Percentiles rank a stretch among this genome's conserved stretches.
Conservation (phyloP, 2,329 filamentous ascomycete species). For the Gnomoniopsis sp. region DNA sequence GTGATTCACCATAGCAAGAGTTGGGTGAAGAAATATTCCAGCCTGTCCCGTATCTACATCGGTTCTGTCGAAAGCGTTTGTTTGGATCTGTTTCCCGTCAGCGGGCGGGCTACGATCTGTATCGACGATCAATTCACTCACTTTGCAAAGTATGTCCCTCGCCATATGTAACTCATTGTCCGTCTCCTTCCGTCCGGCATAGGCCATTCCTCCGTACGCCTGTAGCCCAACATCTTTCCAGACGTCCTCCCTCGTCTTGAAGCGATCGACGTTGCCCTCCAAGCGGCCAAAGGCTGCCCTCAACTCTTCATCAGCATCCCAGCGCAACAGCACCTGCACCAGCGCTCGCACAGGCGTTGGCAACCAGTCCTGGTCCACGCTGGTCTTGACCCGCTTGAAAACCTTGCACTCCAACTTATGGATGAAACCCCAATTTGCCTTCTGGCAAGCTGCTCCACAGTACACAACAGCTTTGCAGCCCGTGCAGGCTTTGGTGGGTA, state of each 20-base stretch:
- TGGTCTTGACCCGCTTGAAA: slow-evolving; percentile 34
- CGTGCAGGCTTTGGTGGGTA: slow-evolving; percentile 40
- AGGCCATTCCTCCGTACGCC: slow-evolving; percentile 47
- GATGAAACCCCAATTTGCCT: slow-evolving; percentile 46
- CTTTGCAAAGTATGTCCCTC: slow-evolving; percentile 51
- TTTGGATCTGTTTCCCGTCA: slow-evolving; percentile 46
- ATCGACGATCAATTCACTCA: slow-evolving; percentile 21
- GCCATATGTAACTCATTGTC: slow-evolving; percentile 36
- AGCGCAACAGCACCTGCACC: slow-evolving; percentile 45
- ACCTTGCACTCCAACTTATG: slow-evolving; percentile 54
- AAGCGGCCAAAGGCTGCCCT: slow-evolving; percentile 34
- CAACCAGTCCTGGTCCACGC: slow-evolving; percentile 31
- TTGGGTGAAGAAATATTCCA: slow-evolving; percentile 55
- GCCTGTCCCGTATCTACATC: slow-evolving; percentile 50
- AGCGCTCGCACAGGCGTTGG: slow-evolving; percentile 55
- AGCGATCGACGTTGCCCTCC: slow-evolving; percentile 43
- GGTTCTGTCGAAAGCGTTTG: slow-evolving; percentile 58
- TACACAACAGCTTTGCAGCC: slow-evolving; percentile 53
- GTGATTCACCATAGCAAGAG: slow-evolving; percentile 59
- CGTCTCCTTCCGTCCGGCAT: slow-evolving; percentile 35
- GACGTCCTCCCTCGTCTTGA: slow-evolving; percentile 30
- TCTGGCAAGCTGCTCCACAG: slow-evolving; percentile 53
- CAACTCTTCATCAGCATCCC: slow-evolving; percentile 28
- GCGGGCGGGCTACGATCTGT: background rate
- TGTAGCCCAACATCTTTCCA: slow-evolving; percentile 49